Conservation (phyloP, 164 flowering plant genomes). For the Chloranthus sessilifolius region DNA sequence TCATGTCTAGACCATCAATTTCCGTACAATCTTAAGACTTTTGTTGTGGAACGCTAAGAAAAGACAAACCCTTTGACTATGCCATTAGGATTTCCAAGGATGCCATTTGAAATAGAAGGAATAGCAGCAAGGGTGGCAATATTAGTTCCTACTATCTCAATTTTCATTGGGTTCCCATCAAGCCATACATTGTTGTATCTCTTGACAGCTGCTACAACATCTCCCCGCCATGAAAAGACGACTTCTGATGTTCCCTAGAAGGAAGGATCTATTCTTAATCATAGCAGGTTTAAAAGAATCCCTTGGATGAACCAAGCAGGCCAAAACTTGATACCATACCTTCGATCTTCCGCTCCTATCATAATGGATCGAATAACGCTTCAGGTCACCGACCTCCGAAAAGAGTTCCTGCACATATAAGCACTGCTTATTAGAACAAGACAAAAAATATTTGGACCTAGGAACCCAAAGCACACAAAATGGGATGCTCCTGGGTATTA, state of each 20-base stretch:
- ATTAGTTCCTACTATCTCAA: slow-evolving; percentile 84
- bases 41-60: too few relatives aligned
- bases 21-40: too few relatives aligned
- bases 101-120: slow-evolving; percentile 29
- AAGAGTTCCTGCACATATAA: slow-evolving; percentile 66
- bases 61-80: slow-evolving; percentile 51
- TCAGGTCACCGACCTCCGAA: slow-evolving; percentile 84
- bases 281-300: slow-evolving; percentile 11
- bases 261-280: slow-evolving; percentile 21
- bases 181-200: slow-evolving; percentile 91
- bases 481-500: too few relatives aligned
- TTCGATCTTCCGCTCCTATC: slow-evolving; percentile 93
- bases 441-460: too few relatives aligned
- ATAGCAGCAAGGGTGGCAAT: slow-evolving; percentile 39
- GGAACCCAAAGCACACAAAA: too few relatives aligned
- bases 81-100: slow-evolving; percentile 43
- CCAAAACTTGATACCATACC: slow-evolving; percentile 47
- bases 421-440: slow-evolving; percentile 7
- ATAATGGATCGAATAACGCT: slow-evolving; percentile 60
- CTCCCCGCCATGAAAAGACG: slow-evolving; percentile 52
- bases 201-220: slow-evolving; percentile 76
- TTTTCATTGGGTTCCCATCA: slow-evolving; percentile 96
- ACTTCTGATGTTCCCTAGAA: slow-evolving; percentile 80
- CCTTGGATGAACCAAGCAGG: slow-evolving; percentile 11
- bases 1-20: too few relatives aligned